Base-by-base conservation (phyloP, 78 protist genomes). In the Carpediemonas membranifera region DNA sequence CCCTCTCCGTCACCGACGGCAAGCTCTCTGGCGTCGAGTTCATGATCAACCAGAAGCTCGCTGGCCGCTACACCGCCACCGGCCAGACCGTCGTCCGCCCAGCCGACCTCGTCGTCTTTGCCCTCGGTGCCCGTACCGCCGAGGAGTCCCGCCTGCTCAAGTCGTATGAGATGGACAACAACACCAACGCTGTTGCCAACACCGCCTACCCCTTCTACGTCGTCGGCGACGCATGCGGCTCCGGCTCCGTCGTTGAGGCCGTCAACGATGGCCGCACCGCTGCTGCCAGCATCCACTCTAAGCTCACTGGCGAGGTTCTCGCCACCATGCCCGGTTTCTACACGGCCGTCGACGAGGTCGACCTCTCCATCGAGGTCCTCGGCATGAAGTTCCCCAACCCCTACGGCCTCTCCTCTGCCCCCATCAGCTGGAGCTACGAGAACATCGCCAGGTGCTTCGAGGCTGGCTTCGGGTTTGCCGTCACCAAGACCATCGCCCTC, bases 391-490 rank as follows among this genome's bases (percentile, higher is more conserved):
- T 89, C 82, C 82, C 61, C 53, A 93, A 90, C 67, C 98, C 98
- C 24, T 90, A 86, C 69, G 95, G 95, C 37, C 71, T 91, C 35
- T 93, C 98, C 16, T 78, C 90, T 19, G 95, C 96, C 27, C 90
- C 98, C 18, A 84, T 89, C 37, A 65, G 86, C 24, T 84, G 92
- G 18, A 59, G 90, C 2, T 56, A 83, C 0, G 79, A 75, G 2
- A 85, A 87, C 95, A 89, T 94, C 72, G 67, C 86, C 14, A 51
- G 94, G 15, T 82, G 92, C 30, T 94, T 90, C 68, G 90, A 91
- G 43, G 94, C 83, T 31, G 98, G 98, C 28, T 94, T 92, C 91
- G 96, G 96, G n/a, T 91, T 84, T 59, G 94, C 91, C 18, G 92
- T 94, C 55, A 88, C 93, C 39, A 94, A 94, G 76, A 94, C 98